These are phyloP conservation scores for Puccinia polysora DNA, from an alignment of 1,284 basidiomycete species.

Conservation along the genomic window DNA sequence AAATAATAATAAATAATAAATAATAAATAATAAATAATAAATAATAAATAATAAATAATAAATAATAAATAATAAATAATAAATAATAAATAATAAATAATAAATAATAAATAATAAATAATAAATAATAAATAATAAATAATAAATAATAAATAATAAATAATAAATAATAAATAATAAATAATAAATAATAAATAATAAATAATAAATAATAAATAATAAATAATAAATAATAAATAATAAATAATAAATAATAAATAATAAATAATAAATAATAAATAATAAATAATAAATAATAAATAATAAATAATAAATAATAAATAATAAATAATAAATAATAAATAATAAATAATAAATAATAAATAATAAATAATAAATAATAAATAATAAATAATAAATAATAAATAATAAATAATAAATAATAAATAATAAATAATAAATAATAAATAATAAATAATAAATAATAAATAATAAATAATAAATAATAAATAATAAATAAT, in stretches of 20 bases:
- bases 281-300: neutral
- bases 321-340: neutral
- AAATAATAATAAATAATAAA: neutral
- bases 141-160: neutral
- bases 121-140: neutral
- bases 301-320: neutral
- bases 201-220: neutral
- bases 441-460: constrained; percentile 4
- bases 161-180: neutral
- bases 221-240: neutral
- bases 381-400: neutral
- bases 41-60: neutral
- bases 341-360: neutral
- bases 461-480: neutral
- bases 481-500: neutral
- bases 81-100: neutral
- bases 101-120: neutral
- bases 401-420: neutral
- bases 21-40: constrained; percentile 1
- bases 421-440: neutral
- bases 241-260: neutral
- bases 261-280: neutral
- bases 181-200: constrained; percentile 1
- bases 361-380: neutral
- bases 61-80: neutral